Evolutionary conservation across 2,329 filamentous ascomycete species (phyloP), one percentile per base, ranked within the genome.

Genomic region (Phialemonium atrogriseum): DNA sequence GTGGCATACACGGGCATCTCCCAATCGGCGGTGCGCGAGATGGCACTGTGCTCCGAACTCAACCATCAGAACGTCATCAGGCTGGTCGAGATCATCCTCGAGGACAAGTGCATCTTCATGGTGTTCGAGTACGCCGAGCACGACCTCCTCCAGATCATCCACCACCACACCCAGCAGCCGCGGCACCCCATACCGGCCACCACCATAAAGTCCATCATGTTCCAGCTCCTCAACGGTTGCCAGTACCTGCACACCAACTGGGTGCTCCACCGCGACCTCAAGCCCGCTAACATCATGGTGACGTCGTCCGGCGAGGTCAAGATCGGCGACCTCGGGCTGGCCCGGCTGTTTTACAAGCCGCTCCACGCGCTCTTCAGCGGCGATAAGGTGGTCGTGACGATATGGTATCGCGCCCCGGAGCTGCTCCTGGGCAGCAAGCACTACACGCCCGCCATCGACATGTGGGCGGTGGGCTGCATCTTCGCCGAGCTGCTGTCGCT

Each of bases 21-120:
- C 1, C 91, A 98, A 57, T 95, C 88, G 10, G 91, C 91, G 5
- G 85, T 95, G 43, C 84, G 91, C 32, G 91, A 98, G 58, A 98
- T 98, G 87, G 86, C 89, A 11, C 68, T 98, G 1, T 98, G 91
- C 60, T 91, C 85, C 22, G 91, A 98, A 54, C 70, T 98, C 16
- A 77, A 73, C 36, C 87, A 98, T 55, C 67, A 76, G 35, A 96
- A 96, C 53, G 80, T 98, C 20, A 89, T 98, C 44, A 78, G 82
- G 37, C 75, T 95, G 2, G 78, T 89, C 39, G 91, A 98, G 59
- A 96, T 94, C 49, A 94, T 98, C 48, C 70, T 98, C 4, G 89
- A 98, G 60, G 88, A 94, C 58, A 96, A 96, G 64, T 95, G 88
- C 62, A 96, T 98, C 55, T 98, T 88, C 60, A 98, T 98, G 83